Evolutionary conservation across 2,329 filamentous ascomycete species (phyloP).

Genomic region (Drechslerella dactyloides): DNA sequence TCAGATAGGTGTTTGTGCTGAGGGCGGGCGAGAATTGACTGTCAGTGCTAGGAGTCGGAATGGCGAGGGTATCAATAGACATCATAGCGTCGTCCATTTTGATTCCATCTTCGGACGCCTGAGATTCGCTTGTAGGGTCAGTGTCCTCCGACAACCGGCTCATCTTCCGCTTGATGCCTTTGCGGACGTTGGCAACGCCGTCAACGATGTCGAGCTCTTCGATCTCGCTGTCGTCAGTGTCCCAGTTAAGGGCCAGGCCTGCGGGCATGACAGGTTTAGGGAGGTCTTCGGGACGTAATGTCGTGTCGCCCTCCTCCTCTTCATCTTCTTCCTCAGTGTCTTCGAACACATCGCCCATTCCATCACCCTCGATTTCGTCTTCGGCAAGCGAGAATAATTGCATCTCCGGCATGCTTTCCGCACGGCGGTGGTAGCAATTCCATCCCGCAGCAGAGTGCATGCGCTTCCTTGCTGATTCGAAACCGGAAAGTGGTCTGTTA

Average conservation of each 20-base stretch:
- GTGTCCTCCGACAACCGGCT: slow-evolving; percentile 48
- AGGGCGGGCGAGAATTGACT: slow-evolving; percentile 37
- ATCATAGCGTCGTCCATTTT: slow-evolving; percentile 31
- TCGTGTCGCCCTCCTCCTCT: slow-evolving; percentile 54
- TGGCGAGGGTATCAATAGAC: slow-evolving; percentile 35
- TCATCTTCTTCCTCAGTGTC: slow-evolving; percentile 72
- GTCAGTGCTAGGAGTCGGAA: slow-evolving; percentile 45
- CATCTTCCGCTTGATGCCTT: slow-evolving; percentile 51
- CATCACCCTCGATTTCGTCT: slow-evolving; percentile 65
- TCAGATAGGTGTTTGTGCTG: slow-evolving; percentile 32
- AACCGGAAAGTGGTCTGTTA: slow-evolving; percentile 67
- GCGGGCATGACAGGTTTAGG: slow-evolving; percentile 41
- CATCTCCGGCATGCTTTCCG: slow-evolving; percentile 80
- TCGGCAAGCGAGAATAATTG: slow-evolving; percentile 70
- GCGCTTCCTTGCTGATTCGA: slow-evolving; percentile 72
- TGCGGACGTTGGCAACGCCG: slow-evolving; percentile 43
- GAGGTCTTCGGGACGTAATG: slow-evolving; percentile 33
- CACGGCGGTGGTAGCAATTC: slow-evolving; percentile 76
- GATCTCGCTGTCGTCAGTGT: slow-evolving; percentile 45
- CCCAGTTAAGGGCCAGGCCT: slow-evolving; percentile 40
- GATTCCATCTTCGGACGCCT: slow-evolving; percentile 34
- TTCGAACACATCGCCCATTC: slow-evolving; percentile 86
- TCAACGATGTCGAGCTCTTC: slow-evolving; percentile 54
- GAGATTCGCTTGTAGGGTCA: slow-evolving; percentile 54
- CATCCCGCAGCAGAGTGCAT: slow-evolving; percentile 79